These are phyloP conservation scores for Hypoxylon sp. DNA, from an alignment of 2,329 filamentous ascomycete species.

Conservation along the genomic window DNA sequence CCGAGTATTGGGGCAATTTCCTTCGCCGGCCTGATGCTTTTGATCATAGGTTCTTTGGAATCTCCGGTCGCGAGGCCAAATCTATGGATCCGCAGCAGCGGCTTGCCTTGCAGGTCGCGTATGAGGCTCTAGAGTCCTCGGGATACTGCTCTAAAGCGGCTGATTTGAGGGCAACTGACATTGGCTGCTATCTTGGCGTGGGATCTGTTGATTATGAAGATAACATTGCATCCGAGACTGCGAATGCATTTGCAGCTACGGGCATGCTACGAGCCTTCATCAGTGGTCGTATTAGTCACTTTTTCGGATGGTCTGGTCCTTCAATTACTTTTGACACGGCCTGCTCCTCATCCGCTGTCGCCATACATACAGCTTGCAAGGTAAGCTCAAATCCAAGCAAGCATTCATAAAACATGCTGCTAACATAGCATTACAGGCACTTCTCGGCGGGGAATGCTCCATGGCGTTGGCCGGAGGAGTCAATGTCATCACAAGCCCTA, in stretches of 20 bases:
- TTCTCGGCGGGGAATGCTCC: slow-evolving; percentile 51
- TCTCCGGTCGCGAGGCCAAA: slow-evolving; percentile 28
- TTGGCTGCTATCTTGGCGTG: slow-evolving; percentile 59
- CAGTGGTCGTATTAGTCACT: slow-evolving; percentile 52
- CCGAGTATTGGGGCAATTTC: slow-evolving; percentile 48
- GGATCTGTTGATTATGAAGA: slow-evolving; percentile 58
- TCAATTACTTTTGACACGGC: slow-evolving; percentile 53
- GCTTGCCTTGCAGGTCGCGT: slow-evolving; percentile 32
- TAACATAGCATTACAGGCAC: not conserved
- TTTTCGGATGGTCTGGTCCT: slow-evolving; percentile 56
- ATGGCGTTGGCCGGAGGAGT: slow-evolving; percentile 55
- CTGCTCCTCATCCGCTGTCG: slow-evolving; percentile 57
- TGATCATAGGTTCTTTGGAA: slow-evolving; percentile 44
- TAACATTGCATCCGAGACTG: slow-evolving; percentile 56
- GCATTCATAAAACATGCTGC: not conserved
- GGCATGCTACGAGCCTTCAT: slow-evolving; percentile 50
- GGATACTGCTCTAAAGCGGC: slow-evolving; percentile 39
- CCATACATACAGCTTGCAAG: slow-evolving; percentile 57
- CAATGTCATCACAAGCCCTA: slow-evolving; percentile 52
- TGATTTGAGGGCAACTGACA: slow-evolving; percentile 11
- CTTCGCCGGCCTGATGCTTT: slow-evolving; percentile 45
- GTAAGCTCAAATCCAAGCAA: slow-evolving; percentile 9
- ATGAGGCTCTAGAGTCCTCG: slow-evolving; percentile 46
- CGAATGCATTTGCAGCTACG: slow-evolving; percentile 43
- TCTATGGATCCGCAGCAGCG: slow-evolving; percentile 40